Percentiles rank a stretch among this genome's conserved stretches.
Conservation (phyloP, 1,139 yeast genomes). For the Candida pseudocylindracea region DNA sequence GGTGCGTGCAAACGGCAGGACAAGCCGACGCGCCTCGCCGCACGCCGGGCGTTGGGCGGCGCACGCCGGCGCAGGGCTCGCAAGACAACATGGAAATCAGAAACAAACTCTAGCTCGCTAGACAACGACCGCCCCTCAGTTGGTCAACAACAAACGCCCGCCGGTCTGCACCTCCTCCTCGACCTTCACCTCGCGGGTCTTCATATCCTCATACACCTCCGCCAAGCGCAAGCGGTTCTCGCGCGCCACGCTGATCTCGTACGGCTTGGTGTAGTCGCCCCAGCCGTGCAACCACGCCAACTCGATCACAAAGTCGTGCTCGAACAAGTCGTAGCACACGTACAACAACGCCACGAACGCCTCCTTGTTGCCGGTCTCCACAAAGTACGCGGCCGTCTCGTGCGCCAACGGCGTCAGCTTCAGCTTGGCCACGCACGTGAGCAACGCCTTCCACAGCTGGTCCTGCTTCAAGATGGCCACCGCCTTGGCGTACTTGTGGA, state of each 20-base stretch:
- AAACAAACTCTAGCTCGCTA: too few relatives aligned
- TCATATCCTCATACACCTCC: constrained; percentile 47
- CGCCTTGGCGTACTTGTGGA: constrained; percentile 83
- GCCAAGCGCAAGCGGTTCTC: constrained; percentile 53
- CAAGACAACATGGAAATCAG: too few relatives aligned
- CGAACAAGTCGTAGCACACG: constrained; percentile 62
- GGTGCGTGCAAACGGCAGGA: too few relatives aligned
- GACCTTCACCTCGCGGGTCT: constrained; percentile 43
- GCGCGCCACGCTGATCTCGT: constrained; percentile 58
- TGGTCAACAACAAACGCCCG: too few relatives aligned
- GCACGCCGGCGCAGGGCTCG: too few relatives aligned
- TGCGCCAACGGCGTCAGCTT: constrained; percentile 65
- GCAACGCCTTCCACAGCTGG: constrained; percentile 86
- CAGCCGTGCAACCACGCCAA: constrained; percentile 78
- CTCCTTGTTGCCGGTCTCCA: constrained; percentile 93
- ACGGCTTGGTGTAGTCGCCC: constrained; percentile 68
- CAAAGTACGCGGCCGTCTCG: constrained; percentile 77
- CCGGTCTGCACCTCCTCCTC: constrained; percentile 17
- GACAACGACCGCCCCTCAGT: too few relatives aligned
- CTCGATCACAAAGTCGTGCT: constrained; percentile 71
- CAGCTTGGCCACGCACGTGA: constrained; percentile 79
- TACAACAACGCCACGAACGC: constrained; percentile 82
- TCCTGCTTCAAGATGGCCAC: constrained; percentile 77
- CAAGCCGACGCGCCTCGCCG: too few relatives aligned
- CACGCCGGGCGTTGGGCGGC: too few relatives aligned